Base-by-base conservation (phyloP, 495 filamentous ascomycete genomes). In the Pyrenula massariospora region DNA sequence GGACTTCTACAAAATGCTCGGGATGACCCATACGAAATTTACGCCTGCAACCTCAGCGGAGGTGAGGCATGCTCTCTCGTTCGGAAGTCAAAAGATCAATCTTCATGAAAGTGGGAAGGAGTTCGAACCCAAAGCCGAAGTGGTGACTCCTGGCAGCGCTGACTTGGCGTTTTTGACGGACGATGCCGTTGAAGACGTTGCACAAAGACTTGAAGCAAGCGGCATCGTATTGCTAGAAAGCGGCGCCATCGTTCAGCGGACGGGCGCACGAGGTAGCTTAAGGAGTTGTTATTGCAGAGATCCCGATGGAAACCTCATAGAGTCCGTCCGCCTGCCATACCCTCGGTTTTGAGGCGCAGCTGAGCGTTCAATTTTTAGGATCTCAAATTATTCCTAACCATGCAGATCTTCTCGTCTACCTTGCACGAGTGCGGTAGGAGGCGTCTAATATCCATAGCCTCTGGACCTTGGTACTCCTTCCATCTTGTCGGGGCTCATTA, bases 231-330 rank as follows among this genome's bases (percentile, higher is more conserved):
- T 76, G 53, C 25, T 77, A 10, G 76, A 77, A 55, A 72, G 73
- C 12, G 68, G 69, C 2, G 60, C 70, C 24, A 66, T 80, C 25
- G 78, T 82, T 10, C 64, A 70, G 24, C 63, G 77, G 36, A 80
- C 75, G 0, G 77, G 78, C 15, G 76, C 77, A 1, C 64, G 67
- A 20, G 74, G 74, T 2, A 73, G 68, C 50, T 57, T 81, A n/a
- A 65, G 71, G 19, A 82, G 78, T 63, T 72, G 80, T 1, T 80
- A 80, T 68, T 68, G 74, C 58, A 66, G 78, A 25, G 78, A 81
- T 64, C 76, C 77, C 1, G 78, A 82, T 71, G 75, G 73, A 19
- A 82, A 82, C 65, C 65, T 82, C 24, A 72, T 82, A 54, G 78
- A 81, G 77, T 79, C 62, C 56, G 72, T 69, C 48, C 10, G 52